phyloP scores from a whole-genome alignment of 371 early-diverging fungal genomes.

The Lichtheimia ramosa region DNA sequence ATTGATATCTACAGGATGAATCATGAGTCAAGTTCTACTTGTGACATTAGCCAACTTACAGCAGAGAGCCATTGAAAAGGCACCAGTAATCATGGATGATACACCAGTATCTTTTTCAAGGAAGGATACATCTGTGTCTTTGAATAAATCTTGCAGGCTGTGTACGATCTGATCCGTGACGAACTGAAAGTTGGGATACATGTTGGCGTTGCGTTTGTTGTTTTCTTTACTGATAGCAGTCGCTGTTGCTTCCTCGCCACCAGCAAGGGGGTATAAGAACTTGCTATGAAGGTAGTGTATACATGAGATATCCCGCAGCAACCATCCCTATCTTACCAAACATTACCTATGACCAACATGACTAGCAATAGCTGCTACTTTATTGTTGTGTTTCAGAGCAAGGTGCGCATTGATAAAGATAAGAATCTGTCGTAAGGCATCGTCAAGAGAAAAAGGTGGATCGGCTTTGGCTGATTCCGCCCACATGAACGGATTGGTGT shows the following conservation, averaged over 20 bases:
- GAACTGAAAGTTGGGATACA: constrained; percentile 63
- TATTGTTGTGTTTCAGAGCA: constrained; percentile 81
- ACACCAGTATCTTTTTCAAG: constrained; percentile 40
- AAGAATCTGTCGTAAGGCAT: constrained; percentile 74
- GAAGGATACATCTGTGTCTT: constrained; percentile 39
- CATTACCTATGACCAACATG: constrained; percentile 53
- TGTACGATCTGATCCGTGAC: constrained; percentile 58
- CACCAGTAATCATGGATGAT: constrained; percentile 54
- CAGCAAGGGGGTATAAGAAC: constrained; percentile 56
- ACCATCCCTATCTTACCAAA: not conserved
- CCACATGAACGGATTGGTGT: constrained; percentile 81
- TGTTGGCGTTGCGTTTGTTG: constrained; percentile 47
- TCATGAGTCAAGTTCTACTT: not conserved
- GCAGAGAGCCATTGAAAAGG: constrained; percentile 61
- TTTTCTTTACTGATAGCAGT: constrained; percentile 3
- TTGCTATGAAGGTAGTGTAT: constrained; percentile 44
- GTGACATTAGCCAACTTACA: constrained; percentile 35
- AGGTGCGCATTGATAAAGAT: constrained; percentile 89
- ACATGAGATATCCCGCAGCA: not conserved
- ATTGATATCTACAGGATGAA: constrained; percentile 59
- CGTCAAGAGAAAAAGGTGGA: constrained; percentile 58
- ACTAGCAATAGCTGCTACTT: constrained; percentile 77
- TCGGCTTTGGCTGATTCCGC: constrained; percentile 47
- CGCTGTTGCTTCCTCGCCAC: constrained; percentile 18
- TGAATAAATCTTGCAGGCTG: constrained; percentile 44